Evolutionary conservation across 352 stramenopile genomes (phyloP).

Genomic region (Elongisporangium anandrum): DNA sequence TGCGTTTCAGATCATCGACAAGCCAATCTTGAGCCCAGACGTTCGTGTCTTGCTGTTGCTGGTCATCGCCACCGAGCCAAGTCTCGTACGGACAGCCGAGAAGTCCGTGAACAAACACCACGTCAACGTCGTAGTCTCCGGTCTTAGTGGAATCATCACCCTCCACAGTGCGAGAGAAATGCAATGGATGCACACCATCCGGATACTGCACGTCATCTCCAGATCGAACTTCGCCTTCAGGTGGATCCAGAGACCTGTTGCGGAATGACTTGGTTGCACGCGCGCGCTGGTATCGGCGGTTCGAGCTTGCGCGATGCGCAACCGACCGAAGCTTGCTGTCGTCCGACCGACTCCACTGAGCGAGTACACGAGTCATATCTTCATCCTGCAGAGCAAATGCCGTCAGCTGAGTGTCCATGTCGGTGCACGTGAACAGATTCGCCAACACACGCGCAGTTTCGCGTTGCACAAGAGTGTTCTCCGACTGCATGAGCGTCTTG

Average conservation of each 20-base stretch:
- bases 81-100: conserved; percentile 75
- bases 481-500: conserved; percentile 36
- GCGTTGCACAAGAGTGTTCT: conserved; percentile 40
- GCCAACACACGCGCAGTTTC: conserved; percentile 60
- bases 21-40: conserved; percentile 74
- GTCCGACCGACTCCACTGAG: conserved; percentile 35
- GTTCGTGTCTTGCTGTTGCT: conserved; percentile 14
- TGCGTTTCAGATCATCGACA: conserved; percentile 47
- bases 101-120: conserved; percentile 83
- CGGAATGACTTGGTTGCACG: conserved; percentile 3
- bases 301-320: conserved; percentile 51
- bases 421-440: conserved; percentile 58
- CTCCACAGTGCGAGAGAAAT: conserved; percentile 28
- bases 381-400: conserved; percentile 32
- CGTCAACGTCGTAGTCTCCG: conserved; percentile 59
- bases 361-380: conserved; percentile 31
- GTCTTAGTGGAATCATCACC: conserved; percentile 7
- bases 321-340: conserved; percentile 48
- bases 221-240: neutral
- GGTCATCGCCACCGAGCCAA: conserved; percentile 67
- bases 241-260: neutral
- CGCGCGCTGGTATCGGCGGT: conserved; percentile 44
- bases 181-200: conserved; percentile 66
- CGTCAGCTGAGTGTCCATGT: conserved; percentile 28
- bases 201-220: conserved; percentile 48